Conservation (phyloP, 257 asterid genomes). For the Solanum paucissectum region DNA sequence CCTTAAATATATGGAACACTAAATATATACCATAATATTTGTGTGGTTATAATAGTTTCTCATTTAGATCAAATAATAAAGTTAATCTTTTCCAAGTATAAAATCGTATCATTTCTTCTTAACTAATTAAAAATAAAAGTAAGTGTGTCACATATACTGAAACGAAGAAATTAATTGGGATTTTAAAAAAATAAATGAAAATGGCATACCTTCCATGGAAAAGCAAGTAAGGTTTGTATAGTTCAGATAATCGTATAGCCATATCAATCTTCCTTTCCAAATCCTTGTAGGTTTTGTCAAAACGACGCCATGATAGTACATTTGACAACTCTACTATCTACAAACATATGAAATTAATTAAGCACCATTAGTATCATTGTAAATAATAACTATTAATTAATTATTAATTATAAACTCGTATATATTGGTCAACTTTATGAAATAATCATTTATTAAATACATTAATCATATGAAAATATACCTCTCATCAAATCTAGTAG, state of each 20-base stretch:
- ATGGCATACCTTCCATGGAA: slow-evolving; percentile 42
- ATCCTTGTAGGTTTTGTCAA: slow-evolving; percentile 11
- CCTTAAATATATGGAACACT: no score
- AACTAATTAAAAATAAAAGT: background rate
- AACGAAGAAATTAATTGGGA: no score
- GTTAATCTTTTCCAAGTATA: no score
- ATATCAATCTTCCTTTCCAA: slow-evolving; percentile 20
- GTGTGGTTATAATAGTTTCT: background rate
- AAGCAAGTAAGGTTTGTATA: slow-evolving; percentile 43
- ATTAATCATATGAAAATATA: background rate
- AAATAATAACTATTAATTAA: background rate
- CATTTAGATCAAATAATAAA: no score
- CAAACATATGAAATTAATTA: no score
- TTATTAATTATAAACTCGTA: background rate
- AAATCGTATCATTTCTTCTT: background rate
- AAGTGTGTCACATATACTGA: background rate
- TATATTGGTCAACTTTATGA: no score
- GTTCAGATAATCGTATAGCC: slow-evolving; percentile 24
- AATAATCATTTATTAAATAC: no score
- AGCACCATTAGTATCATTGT: background rate
- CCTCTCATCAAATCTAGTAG: slow-evolving; percentile 36
- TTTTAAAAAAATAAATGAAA: no score
- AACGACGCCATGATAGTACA: slow-evolving; percentile 19
- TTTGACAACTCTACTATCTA: slow-evolving; percentile 32
- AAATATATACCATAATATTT: background rate